Evolutionary conservation across 495 filamentous ascomycete species (phyloP).

Genomic region (Entonaema liquescens): DNA sequence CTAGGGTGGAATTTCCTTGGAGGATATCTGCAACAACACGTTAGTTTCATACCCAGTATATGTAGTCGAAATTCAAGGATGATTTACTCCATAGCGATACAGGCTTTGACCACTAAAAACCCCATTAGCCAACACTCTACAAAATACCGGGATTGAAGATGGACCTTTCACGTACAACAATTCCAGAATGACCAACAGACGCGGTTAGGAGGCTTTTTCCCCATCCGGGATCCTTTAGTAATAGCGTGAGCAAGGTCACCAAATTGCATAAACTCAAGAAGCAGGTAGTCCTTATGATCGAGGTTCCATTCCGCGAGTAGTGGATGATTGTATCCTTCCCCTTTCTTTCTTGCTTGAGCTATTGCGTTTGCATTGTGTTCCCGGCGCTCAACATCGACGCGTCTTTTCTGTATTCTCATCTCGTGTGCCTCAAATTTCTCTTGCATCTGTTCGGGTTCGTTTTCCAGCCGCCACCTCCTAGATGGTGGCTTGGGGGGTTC

Average conservation of each 20-base stretch:
- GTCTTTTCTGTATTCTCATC: background rate
- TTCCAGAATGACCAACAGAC: constrained; percentile 39
- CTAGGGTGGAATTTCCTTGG: constrained; percentile 32
- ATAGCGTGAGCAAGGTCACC: constrained; percentile 24
- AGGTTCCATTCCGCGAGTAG: background rate
- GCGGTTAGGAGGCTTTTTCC: constrained; percentile 14
- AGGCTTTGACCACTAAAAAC: constrained; percentile 28
- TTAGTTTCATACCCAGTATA: background rate
- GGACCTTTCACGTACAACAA: constrained; percentile 23
- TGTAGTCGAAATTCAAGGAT: background rate
- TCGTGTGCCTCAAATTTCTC: background rate
- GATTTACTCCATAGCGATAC: constrained; percentile 33
- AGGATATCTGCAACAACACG: constrained; percentile 20
- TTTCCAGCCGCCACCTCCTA: background rate
- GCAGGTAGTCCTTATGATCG: constrained; percentile 9
- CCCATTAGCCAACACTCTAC: constrained; percentile 1
- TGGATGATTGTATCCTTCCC: background rate
- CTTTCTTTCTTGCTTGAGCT: background rate
- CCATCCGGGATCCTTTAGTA: background rate
- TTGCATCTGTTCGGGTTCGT: background rate
- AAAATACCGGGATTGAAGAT: background rate
- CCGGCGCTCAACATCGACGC: background rate
- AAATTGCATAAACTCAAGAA: constrained; percentile 22
- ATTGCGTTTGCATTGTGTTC: background rate
- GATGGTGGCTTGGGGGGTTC: background rate